Conservation (phyloP, 169 alveolate genomes). For the Eimeria praecox region DNA sequence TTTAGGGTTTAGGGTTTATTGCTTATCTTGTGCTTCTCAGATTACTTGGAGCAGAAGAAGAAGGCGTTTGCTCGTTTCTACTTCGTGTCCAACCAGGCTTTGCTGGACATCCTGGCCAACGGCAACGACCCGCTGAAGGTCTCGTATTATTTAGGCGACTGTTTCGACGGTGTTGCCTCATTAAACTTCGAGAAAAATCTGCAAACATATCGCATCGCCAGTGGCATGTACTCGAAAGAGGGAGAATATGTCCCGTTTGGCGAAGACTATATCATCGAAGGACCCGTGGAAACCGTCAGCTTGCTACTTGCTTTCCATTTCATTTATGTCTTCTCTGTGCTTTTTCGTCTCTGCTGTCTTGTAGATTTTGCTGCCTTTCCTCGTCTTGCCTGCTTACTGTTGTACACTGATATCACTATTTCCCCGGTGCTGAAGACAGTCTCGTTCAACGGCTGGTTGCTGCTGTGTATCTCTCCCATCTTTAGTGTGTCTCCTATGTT, state of each 20-base stretch:
- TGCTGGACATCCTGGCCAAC: slow-evolving; percentile 96
- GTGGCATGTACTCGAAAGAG: slow-evolving; percentile 93
- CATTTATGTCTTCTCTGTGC: too few relatives aligned
- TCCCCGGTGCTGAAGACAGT: too few relatives aligned
- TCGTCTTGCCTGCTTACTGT: too few relatives aligned
- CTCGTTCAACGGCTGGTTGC: not conserved
- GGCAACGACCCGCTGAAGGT: slow-evolving; percentile 97
- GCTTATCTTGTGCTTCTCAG: not conserved
- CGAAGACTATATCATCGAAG: slow-evolving; percentile 90
- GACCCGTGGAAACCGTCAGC: slow-evolving; percentile 92
- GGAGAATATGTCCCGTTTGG: slow-evolving; percentile 93
- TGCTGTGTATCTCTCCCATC: not conserved
- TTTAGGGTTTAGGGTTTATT: not conserved
- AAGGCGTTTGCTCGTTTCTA: slow-evolving; percentile 98
- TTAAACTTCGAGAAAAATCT: slow-evolving; percentile 90
- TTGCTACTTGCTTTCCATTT: not conserved
- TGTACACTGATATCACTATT: too few relatives aligned
- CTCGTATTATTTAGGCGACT: slow-evolving; percentile 95
- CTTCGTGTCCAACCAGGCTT: slow-evolving; percentile 97
- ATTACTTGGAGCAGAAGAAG: slow-evolving; percentile 97
- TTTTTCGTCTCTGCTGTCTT: too few relatives aligned
- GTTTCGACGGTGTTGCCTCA: slow-evolving; percentile 95
- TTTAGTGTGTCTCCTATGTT: not conserved
- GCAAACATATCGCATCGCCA: slow-evolving; percentile 83
- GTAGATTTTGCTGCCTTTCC: too few relatives aligned